A percentile compares a stretch with the other conserved stretches of the same genome.
Conservation (phyloP, 1,139 yeast species). For the Scheffersomyces insectosa region DNA sequence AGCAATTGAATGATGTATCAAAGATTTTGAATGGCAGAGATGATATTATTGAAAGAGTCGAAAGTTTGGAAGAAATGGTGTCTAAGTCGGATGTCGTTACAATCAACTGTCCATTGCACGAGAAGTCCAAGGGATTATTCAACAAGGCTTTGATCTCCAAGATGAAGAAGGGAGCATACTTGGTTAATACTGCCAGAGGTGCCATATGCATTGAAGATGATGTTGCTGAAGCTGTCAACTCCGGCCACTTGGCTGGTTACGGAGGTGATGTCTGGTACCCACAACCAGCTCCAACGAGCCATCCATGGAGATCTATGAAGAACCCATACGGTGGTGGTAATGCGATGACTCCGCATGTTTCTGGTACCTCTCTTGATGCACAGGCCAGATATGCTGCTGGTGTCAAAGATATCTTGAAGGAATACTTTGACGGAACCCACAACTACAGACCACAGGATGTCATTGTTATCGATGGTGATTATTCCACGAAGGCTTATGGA, state of each 20-base stretch:
- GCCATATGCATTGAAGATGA: conserved; percentile 74
- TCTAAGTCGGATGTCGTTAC: conserved; percentile 72
- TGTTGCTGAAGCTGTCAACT: conserved; percentile 69
- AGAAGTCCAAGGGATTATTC: conserved; percentile 64
- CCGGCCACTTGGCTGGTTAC: conserved; percentile 74
- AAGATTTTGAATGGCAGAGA: conserved; percentile 40
- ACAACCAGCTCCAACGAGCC: conserved; percentile 76
- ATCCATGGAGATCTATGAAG: conserved; percentile 74
- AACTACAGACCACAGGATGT: conserved; percentile 76
- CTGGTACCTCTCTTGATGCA: conserved; percentile 81
- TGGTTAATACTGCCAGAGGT: conserved; percentile 85
- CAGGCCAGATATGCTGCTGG: conserved; percentile 75
- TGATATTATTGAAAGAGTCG: conserved; percentile 57
- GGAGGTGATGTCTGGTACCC: conserved; percentile 87
- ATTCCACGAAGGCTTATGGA: conserved; percentile 76
- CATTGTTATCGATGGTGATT: conserved; percentile 70
- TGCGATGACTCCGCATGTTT: conserved; percentile 83
- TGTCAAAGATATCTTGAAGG: conserved; percentile 60
- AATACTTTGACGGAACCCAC: conserved; percentile 59
- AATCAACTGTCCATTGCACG: conserved; percentile 77
- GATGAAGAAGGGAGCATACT: conserved; percentile 76
- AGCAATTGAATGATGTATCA: conserved; percentile 47
- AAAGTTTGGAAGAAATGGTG: conserved; percentile 65
- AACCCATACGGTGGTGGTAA: conserved; percentile 73
- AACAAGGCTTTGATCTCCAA: conserved; percentile 66